phyloP scores from a whole-genome alignment of 352 stramenopile genomes.

The Phytophthora palmivora region DNA sequence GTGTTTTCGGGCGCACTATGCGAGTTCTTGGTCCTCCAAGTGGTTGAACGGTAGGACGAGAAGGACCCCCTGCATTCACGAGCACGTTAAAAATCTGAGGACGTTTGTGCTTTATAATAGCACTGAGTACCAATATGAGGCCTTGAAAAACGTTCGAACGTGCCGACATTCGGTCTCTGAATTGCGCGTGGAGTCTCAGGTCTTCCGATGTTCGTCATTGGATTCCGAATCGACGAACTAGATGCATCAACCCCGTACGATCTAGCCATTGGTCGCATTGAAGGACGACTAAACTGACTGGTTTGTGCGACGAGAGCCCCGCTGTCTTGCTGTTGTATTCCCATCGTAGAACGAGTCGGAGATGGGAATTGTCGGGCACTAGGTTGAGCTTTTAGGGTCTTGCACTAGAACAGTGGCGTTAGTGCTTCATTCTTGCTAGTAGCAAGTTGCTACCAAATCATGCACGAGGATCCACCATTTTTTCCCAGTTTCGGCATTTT shows the following conservation, averaged over 20 bases:
- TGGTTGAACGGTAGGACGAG: conserved; percentile 47
- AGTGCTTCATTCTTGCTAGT: not conserved
- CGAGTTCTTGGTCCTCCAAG: conserved; percentile 52
- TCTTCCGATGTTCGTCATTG: conserved; percentile 39
- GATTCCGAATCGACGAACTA: conserved; percentile 35
- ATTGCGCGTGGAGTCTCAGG: conserved; percentile 55
- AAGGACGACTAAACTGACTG: conserved; percentile 55
- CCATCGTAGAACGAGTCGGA: conserved; percentile 52
- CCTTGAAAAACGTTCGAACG: conserved; percentile 72
- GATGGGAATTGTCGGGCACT: conserved; percentile 64
- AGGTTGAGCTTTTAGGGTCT: conserved; percentile 67
- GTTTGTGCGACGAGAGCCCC: conserved; percentile 38
- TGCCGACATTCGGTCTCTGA: conserved; percentile 55
- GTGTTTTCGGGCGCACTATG: conserved; percentile 76
- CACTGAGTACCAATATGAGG: conserved; percentile 59
- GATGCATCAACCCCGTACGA: conserved; percentile 31
- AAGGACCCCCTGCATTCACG: conserved; percentile 19
- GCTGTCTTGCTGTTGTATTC: conserved; percentile 42
- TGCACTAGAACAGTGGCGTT: conserved; percentile 50
- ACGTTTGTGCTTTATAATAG: not conserved
- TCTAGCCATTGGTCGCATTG: conserved; percentile 47
- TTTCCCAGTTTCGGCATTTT: conserved; percentile 90
- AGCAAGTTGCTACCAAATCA: not conserved
- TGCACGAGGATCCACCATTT: conserved; percentile 63
- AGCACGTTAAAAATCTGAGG: conserved; percentile 12